phyloP scores from a whole-genome alignment of 2,329 filamentous ascomycete species.

The Pseudogymnoascus destructans region DNA sequence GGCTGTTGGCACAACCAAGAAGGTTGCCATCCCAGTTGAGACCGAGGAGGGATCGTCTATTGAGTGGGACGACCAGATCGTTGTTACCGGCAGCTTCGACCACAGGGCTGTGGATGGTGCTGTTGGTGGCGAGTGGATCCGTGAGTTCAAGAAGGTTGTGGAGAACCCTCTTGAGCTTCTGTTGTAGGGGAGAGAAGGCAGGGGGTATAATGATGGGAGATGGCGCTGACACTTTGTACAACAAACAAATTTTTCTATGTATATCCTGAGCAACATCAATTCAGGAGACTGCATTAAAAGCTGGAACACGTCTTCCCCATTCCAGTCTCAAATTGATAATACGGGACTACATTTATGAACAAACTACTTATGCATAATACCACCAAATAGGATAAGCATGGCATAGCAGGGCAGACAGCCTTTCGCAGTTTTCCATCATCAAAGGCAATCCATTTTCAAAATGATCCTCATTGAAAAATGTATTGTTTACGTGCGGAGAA shows the following conservation, averaged over 20 bases:
- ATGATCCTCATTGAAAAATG: not conserved
- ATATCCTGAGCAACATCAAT: slow-evolving; percentile 7
- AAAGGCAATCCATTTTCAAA: not conserved
- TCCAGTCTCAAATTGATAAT: not conserved
- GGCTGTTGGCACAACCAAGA: slow-evolving; percentile 86
- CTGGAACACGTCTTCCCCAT: not conserved
- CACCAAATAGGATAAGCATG: not conserved
- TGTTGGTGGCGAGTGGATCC: slow-evolving; percentile 91
- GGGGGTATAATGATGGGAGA: slow-evolving; percentile 2
- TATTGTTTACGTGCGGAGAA: not conserved
- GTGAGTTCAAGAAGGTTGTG: slow-evolving; percentile 90
- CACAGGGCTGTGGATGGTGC: slow-evolving; percentile 98
- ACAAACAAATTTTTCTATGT: slow-evolving; percentile 8
- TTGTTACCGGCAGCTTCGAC: slow-evolving; percentile 90
- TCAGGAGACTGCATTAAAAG: slow-evolving; percentile 8
- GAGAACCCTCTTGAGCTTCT: slow-evolving; percentile 95
- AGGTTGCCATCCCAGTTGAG: slow-evolving; percentile 82
- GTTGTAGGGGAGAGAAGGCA: slow-evolving; percentile 43
- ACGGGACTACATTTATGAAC: not conserved
- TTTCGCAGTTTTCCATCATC: not conserved
- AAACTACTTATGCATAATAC: not conserved
- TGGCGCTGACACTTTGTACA: slow-evolving; percentile 8
- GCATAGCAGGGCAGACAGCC: not conserved
- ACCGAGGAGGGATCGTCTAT: slow-evolving; percentile 65
- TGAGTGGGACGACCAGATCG: slow-evolving; percentile 95